A percentile compares a stretch with the other conserved stretches of the same genome.
Evolutionary conservation across 495 filamentous ascomycete species (phyloP).

Genomic region (Schizothecium vesticola): DNA sequence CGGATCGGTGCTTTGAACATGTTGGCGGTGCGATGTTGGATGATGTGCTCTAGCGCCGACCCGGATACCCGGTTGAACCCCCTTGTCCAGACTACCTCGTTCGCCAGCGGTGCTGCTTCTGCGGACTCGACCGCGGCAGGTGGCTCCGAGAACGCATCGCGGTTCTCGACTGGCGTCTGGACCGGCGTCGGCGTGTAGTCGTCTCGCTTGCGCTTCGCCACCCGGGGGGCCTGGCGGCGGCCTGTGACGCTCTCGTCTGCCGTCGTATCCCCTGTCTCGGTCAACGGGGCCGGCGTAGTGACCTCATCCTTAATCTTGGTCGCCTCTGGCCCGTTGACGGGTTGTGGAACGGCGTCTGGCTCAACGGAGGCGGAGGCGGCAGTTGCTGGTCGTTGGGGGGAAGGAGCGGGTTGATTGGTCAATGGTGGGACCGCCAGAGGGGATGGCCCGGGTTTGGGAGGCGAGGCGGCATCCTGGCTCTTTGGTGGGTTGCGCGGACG

Average conservation of each 20-base stretch:
- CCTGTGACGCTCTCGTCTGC: conserved; percentile 38
- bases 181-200: conserved; percentile 30
- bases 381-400: not conserved
- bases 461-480: conserved; percentile 2
- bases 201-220: conserved; percentile 44
- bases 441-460: conserved; percentile 28
- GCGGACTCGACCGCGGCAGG: conserved; percentile 7
- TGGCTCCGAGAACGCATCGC: not conserved
- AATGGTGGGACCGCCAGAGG: conserved; percentile 1
- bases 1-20: conserved; percentile 81
- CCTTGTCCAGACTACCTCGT: conserved; percentile 63
- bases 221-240: conserved; percentile 22
- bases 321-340: conserved; percentile 14
- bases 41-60: conserved; percentile 79
- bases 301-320: conserved; percentile 64
- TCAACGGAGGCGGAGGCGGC: not conserved
- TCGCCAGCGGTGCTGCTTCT: conserved; percentile 27
- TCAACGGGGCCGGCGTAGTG: conserved; percentile 51
- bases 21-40: conserved; percentile 78
- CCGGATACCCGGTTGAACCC: conserved; percentile 72
- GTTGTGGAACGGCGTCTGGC: not conserved
- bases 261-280: conserved; percentile 46
- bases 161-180: conserved; percentile 13
- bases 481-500: conserved; percentile 8
- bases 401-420: not conserved